These are phyloP conservation scores for Mycothermus thermophilus DNA, from an alignment of 495 filamentous ascomycete species.

Conservation along the genomic window DNA sequence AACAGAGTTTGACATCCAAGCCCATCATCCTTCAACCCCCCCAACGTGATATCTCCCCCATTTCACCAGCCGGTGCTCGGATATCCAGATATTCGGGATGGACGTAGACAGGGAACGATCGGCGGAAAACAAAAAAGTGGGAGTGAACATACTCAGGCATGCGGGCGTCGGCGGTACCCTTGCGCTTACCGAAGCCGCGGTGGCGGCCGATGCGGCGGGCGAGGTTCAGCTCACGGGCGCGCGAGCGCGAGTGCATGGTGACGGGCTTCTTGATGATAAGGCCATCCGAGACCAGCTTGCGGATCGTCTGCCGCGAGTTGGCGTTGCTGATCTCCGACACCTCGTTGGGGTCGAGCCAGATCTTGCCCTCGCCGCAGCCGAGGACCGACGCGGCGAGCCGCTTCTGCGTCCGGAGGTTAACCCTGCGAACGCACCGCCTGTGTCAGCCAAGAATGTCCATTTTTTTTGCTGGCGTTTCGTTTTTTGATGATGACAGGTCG, in stretches of 20 bases:
- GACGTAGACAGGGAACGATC: background rate
- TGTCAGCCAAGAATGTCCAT: no score
- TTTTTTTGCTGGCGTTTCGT: background rate
- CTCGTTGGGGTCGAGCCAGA: conserved; percentile 99
- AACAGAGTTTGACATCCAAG: background rate
- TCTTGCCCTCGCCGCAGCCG: conserved; percentile 98
- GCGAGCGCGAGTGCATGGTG: conserved; percentile 96
- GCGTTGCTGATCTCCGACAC: conserved; percentile 98
- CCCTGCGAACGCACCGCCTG: conserved; percentile 43
- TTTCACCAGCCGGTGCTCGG: no score
- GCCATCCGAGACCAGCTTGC: conserved; percentile 99
- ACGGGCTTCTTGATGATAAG: conserved; percentile 99
- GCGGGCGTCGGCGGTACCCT: conserved; percentile 99
- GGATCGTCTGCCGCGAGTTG: conserved; percentile 99
- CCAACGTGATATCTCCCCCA: background rate
- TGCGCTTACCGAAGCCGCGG: conserved; percentile 98
- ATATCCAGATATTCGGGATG: background rate
- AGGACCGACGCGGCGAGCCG: conserved; percentile 96
- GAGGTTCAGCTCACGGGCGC: conserved; percentile 80
- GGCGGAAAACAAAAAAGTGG: no score
- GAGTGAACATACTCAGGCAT: conserved; percentile 84
- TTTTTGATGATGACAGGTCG: conserved; percentile 3
- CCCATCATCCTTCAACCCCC: conserved; percentile 1
- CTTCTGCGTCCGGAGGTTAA: conserved; percentile 99
- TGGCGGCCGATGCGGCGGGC: conserved; percentile 88